Percentiles rank a stretch among this genome's conserved stretches.
phyloP scores from a whole-genome alignment of 2,329 filamentous ascomycete genomes.

The Pseudopithomyces maydicus region DNA sequence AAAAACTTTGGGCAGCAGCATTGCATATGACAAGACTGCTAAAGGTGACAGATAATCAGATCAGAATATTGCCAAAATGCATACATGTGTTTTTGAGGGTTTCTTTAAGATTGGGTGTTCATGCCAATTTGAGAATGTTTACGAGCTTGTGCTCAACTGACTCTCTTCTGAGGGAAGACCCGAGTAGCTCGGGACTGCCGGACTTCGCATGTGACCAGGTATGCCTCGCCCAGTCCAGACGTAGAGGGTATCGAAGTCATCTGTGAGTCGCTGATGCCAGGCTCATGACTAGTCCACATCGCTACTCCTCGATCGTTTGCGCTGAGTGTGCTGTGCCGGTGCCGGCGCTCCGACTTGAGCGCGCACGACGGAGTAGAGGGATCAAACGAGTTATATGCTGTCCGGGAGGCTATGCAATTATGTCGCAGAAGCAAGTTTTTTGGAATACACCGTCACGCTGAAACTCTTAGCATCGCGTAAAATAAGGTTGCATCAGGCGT shows the following conservation, averaged over 20 bases:
- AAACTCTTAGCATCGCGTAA: neutral
- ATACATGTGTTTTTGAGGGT: too few relatives aligned
- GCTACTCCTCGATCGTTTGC: neutral
- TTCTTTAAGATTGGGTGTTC: too few relatives aligned
- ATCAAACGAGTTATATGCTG: constrained; percentile 5
- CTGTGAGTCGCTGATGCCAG: neutral
- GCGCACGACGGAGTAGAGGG: neutral
- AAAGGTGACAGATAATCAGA: too few relatives aligned
- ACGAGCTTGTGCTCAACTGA: too few relatives aligned
- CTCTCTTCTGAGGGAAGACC: too few relatives aligned
- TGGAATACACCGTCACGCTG: neutral
- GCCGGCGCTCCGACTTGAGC: neutral
- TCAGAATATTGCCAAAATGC: too few relatives aligned
- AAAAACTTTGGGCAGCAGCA: too few relatives aligned
- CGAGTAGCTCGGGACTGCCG: too few relatives aligned
- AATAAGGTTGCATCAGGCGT: constrained; percentile 2
- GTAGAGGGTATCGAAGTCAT: neutral
- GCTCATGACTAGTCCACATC: neutral
- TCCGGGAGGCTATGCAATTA: constrained; percentile 1
- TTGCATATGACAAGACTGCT: too few relatives aligned
- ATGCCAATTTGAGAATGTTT: too few relatives aligned
- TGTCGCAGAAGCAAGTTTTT: neutral
- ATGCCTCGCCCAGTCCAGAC: neutral
- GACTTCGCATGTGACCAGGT: too few relatives aligned
- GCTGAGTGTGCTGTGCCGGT: neutral